phyloP scores from a whole-genome alignment of 208 protist genomes.

The Crithidia acanthocephali region DNA sequence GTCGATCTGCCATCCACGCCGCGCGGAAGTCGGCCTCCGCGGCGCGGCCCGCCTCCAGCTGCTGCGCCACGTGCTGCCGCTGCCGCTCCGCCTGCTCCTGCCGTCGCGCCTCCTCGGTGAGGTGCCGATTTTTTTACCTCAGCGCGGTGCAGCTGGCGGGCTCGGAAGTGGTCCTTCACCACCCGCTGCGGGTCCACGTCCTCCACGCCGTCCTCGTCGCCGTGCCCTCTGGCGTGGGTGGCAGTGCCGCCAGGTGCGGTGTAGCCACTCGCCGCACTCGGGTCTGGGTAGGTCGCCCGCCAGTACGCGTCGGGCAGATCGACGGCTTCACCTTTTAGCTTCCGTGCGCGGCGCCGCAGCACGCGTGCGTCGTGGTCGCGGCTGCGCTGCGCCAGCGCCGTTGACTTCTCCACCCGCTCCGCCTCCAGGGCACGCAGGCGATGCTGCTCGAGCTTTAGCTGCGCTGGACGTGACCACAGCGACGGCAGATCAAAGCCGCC shows the following conservation, averaged over 20 bases:
- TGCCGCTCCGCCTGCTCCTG: conserved; percentile 35
- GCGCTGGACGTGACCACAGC: conserved; percentile 20
- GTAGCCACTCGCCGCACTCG: conserved; percentile 16
- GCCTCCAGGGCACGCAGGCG: conserved; percentile 40
- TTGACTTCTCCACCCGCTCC: conserved; percentile 29
- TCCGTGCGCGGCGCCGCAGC: conserved; percentile 25
- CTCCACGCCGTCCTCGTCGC: neutral
- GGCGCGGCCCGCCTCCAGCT: conserved; percentile 21
- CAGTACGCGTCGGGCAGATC: conserved; percentile 60
- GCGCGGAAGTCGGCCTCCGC: conserved; percentile 14
- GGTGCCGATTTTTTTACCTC: conserved; percentile 14
- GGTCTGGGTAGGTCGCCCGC: conserved; percentile 34
- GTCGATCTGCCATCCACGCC: conserved; percentile 29
- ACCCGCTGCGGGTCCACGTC: conserved; percentile 19
- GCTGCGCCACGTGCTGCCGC: conserved; percentile 13
- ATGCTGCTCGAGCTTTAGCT: conserved; percentile 23
- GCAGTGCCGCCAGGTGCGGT: neutral
- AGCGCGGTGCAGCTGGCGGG: conserved; percentile 20
- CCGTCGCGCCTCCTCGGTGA: conserved; percentile 25
- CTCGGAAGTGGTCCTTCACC: conserved; percentile 23
- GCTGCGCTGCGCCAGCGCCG: conserved; percentile 8
- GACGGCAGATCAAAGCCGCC: neutral
- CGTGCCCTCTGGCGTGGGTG: neutral
- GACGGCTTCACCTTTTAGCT: conserved; percentile 42
- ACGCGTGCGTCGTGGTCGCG: conserved; percentile 24